These are phyloP conservation scores for Aureococcus anophagefferens DNA, from an alignment of 108 stramenopile species.

Conservation along the genomic window DNA sequence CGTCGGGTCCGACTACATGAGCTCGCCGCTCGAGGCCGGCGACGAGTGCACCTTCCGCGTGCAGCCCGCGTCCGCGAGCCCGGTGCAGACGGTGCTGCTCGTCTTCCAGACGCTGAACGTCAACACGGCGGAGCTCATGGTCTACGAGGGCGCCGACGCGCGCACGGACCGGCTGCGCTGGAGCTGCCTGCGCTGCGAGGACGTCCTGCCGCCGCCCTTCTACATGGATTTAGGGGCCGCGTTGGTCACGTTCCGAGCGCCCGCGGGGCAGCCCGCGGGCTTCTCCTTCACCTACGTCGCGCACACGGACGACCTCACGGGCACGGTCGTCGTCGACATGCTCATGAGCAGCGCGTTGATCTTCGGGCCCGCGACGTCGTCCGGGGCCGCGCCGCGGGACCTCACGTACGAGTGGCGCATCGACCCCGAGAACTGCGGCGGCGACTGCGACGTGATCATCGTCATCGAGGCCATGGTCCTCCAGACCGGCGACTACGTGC, in stretches of 20 bases:
- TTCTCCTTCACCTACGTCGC: not conserved
- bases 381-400: not conserved
- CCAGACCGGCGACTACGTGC: not conserved
- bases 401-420: not conserved
- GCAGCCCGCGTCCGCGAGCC: no score
- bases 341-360: not conserved
- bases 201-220: not conserved
- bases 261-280: not conserved
- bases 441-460: not conserved
- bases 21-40: no score
- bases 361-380: not conserved
- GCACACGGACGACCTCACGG: not conserved
- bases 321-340: not conserved
- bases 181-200: not conserved
- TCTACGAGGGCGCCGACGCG: not conserved
- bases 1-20: no score
- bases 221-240: not conserved
- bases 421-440: not conserved
- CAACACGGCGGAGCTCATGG: not conserved
- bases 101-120: no score
- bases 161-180: not conserved
- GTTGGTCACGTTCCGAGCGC: not conserved
- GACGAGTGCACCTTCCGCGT: no score
- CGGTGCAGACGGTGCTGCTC: no score
- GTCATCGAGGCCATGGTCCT: not conserved